Base-by-base conservation (phyloP, 2,329 filamentous ascomycete genomes). In the Ophiocordyceps robertsii region DNA sequence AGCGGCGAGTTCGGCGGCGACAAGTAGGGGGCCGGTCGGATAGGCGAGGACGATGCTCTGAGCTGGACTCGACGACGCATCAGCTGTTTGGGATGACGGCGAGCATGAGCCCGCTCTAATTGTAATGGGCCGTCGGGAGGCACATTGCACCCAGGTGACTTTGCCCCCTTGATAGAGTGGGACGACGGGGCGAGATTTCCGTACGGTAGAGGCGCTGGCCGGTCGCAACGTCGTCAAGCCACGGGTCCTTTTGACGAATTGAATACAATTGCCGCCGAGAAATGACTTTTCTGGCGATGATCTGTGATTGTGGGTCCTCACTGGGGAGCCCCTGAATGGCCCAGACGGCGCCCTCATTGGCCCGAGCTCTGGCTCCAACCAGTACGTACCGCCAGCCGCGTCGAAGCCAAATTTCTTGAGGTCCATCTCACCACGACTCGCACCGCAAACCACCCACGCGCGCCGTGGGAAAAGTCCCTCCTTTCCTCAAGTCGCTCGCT, bases 331-430 rank as follows among this genome's bases (percentile, higher is more conserved):
- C 17, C 4, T 47, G 37, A 9, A 7, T 24, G 24, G 24, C 24
- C 24, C 24, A 27, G 24, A 27, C 32, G 39, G 21, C 9, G 14
- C 37, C 44, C 36, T 58, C 50, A 62, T 62, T 62, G 59, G 59
- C 9, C 47, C 44, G 50, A 62, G 59, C 59, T 62, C 43, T 39
- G 9, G 7, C 14, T n/a, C 44, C 49, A 47, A 40, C 41, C 44
- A 49, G 48, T 46, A 53, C 51, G 44, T 47, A 38, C 38, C 40
- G 47, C 48, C 47, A 56, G 55, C 53, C 54, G 56, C 51, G 55
- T 46, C 43, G 46, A 44, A 44, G 53, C 52, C 58, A 59, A 60
- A 51, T 60, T 58, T 55, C 53, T 51, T 49, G 51, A 17, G 33
- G 24, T 2, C 49, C 47, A 43, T 24, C 36, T 21, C 36, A 13